Percentiles rank a stretch among this genome's conserved stretches.
Evolutionary conservation across 257 asterid genomes (phyloP).

Genomic region (Agastache rugosa): DNA sequence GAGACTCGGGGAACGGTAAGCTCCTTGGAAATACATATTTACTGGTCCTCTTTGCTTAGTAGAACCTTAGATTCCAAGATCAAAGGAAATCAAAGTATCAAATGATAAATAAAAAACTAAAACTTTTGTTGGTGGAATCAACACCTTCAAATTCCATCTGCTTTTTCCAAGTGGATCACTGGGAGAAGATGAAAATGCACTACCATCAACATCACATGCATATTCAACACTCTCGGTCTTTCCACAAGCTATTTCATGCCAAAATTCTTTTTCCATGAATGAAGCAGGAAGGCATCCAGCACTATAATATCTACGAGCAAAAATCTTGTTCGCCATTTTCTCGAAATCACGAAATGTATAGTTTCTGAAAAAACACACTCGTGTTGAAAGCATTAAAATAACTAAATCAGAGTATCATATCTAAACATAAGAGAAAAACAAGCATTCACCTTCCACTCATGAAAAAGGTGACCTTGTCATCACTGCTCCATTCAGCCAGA

Average conservation of each 20-base stretch:
- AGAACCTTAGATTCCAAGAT: constrained; percentile 8
- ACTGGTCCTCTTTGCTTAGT: not conserved
- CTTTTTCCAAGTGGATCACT: constrained; percentile 86
- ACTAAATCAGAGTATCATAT: constrained; percentile 26
- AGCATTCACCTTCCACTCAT: constrained; percentile 90
- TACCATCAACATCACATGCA: constrained; percentile 99
- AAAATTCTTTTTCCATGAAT: constrained; percentile 94
- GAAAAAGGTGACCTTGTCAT: constrained; percentile 90
- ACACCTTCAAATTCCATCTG: constrained; percentile 98
- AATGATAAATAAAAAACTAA: constrained; percentile 24
- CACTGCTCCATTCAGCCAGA: constrained; percentile 90
- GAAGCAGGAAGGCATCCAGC: constrained; percentile 90
- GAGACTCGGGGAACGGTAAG: constrained; percentile 10
- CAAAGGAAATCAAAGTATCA: constrained; percentile 13
- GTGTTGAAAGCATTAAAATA: constrained; percentile 41
- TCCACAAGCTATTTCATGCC: constrained; percentile 97
- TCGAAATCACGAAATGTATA: constrained; percentile 95
- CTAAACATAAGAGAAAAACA: constrained; percentile 18
- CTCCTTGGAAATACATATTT: not conserved
- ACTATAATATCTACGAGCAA: constrained; percentile 88
- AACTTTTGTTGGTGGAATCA: constrained; percentile 32
- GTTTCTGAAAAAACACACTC: constrained; percentile 64
- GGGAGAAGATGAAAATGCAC: constrained; percentile 95
- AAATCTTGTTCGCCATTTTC: constrained; percentile 98
- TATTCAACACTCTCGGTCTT: constrained; percentile 98